Percentiles rank a stretch among this genome's conserved stretches.
Evolutionary conservation across 441 rosid species (phyloP).

Genomic region (Cnidoscolus chayamansa): DNA sequence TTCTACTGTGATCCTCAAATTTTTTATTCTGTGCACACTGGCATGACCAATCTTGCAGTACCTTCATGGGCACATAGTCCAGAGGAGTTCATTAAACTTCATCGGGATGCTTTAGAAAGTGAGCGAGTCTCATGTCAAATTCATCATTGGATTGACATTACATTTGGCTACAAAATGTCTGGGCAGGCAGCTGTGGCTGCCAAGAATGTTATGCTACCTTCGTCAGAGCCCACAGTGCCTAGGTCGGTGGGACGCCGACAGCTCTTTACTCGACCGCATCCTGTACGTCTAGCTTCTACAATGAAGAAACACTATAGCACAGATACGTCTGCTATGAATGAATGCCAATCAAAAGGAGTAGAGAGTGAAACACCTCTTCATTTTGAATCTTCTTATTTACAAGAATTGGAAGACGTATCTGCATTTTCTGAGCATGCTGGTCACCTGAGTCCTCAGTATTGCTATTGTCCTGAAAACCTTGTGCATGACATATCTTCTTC

Average conservation of each 20-base stretch:
- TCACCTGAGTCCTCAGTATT: constrained; percentile 62
- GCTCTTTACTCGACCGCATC: constrained; percentile 78
- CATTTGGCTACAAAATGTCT: constrained; percentile 90
- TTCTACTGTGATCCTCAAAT: constrained; percentile 80
- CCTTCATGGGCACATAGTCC: constrained; percentile 83
- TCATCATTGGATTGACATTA: constrained; percentile 92
- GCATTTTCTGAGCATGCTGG: constrained; percentile 67
- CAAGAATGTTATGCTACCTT: constrained; percentile 90
- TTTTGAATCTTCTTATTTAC: constrained; percentile 49
- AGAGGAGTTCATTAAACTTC: constrained; percentile 80
- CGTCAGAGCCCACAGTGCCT: constrained; percentile 63
- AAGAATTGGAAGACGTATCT: constrained; percentile 70
- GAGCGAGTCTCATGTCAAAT: constrained; percentile 65
- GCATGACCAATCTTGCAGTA: constrained; percentile 89
- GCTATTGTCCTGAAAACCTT: constrained; percentile 28
- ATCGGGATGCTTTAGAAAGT: constrained; percentile 87
- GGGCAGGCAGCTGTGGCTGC: constrained; percentile 86
- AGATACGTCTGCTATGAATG: constrained; percentile 33
- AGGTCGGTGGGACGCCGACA: constrained; percentile 87
- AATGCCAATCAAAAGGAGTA: constrained; percentile 37
- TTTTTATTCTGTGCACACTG: constrained; percentile 69
- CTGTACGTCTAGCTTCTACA: constrained; percentile 46
- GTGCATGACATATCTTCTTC: constrained; percentile 31
- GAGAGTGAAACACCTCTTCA: constrained; percentile 43
- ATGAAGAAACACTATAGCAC: constrained; percentile 29